These are phyloP conservation scores for Chlorencoelia australis DNA, from an alignment of 2,329 filamentous ascomycete genomes.

Conservation along the genomic window DNA sequence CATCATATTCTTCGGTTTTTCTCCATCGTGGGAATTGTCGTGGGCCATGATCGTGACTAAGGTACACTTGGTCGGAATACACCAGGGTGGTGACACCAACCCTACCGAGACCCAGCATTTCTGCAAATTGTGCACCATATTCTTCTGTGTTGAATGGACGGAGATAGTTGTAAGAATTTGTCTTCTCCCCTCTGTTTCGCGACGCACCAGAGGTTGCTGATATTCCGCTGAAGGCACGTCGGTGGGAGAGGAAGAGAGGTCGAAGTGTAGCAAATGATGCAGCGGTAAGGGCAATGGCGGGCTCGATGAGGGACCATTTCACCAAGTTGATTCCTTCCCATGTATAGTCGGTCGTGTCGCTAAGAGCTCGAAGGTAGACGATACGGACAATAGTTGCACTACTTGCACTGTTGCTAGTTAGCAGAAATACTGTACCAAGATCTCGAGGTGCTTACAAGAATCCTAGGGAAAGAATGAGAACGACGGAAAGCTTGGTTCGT, in stretches of 20 bases:
- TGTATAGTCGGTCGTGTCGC: conserved; percentile 29
- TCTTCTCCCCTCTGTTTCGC: neutral
- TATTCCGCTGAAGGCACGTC: conserved; percentile 1
- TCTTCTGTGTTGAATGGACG: neutral
- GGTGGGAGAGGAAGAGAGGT: conserved; percentile 24
- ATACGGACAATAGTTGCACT: conserved; percentile 35
- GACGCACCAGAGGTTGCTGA: neutral
- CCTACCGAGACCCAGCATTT: conserved; percentile 1
- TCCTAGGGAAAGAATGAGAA: conserved; percentile 27
- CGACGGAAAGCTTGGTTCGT: conserved; percentile 27
- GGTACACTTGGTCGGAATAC: conserved; percentile 3
- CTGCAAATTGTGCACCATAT: conserved; percentile 1
- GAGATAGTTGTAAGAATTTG: neutral
- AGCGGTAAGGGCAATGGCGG: conserved; percentile 32
- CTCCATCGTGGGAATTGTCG: neutral
- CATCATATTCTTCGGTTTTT: conserved; percentile 1
- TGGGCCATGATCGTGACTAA: neutral
- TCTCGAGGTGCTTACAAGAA: conserved; percentile 28
- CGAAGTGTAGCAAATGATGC: conserved; percentile 33
- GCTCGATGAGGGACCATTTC: conserved; percentile 36
- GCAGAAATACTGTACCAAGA: neutral
- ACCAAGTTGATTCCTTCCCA: conserved; percentile 34
- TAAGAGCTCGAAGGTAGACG: conserved; percentile 31
- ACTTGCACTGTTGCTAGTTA: conserved; percentile 27
- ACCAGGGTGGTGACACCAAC: conserved; percentile 3